Percentiles rank a stretch among this genome's conserved stretches.
These are phyloP conservation scores for Abrus pulchellus DNA, from an alignment of 306 rosid genomes.

Conservation along the genomic window DNA sequence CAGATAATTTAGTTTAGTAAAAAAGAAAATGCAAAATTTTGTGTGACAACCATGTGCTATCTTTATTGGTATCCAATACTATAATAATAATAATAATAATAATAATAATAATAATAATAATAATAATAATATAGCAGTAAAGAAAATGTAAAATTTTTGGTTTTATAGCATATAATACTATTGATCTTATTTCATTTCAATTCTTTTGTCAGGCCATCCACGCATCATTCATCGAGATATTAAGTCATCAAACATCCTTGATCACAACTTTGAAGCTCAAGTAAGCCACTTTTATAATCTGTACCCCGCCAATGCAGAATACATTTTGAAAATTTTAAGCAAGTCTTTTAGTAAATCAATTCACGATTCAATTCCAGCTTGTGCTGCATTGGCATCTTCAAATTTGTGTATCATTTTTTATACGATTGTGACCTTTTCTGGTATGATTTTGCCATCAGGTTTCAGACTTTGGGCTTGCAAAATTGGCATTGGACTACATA, in stretches of 20 bases:
- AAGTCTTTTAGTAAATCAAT: slow-evolving; percentile 9
- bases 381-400: slow-evolving; percentile 30
- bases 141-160: not conserved
- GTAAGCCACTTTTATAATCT: slow-evolving; percentile 58
- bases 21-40: too few species aligned
- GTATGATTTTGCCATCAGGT: slow-evolving; percentile 68
- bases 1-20: too few species aligned
- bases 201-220: slow-evolving; percentile 85
- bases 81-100: not conserved
- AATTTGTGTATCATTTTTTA: not conserved
- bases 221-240: slow-evolving; percentile 99
- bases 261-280: slow-evolving; percentile 87
- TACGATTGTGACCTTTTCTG: slow-evolving; percentile 14
- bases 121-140: not conserved
- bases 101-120: too few species aligned
- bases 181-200: slow-evolving; percentile 40
- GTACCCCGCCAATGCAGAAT: slow-evolving; percentile 1
- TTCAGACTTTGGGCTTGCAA: slow-evolving; percentile 98
- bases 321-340: slow-evolving; percentile 26
- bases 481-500: slow-evolving; percentile 89
- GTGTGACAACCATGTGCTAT: too few species aligned
- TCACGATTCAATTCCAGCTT: slow-evolving; percentile 3
- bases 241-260: slow-evolving; percentile 97
- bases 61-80: too few species aligned
- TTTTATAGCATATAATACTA: slow-evolving; percentile 4